A percentile compares a stretch with the other conserved stretches of the same genome.
These are phyloP conservation scores for Malania oleifera DNA, from an alignment of 164 flowering plant species.

Conservation along the genomic window DNA sequence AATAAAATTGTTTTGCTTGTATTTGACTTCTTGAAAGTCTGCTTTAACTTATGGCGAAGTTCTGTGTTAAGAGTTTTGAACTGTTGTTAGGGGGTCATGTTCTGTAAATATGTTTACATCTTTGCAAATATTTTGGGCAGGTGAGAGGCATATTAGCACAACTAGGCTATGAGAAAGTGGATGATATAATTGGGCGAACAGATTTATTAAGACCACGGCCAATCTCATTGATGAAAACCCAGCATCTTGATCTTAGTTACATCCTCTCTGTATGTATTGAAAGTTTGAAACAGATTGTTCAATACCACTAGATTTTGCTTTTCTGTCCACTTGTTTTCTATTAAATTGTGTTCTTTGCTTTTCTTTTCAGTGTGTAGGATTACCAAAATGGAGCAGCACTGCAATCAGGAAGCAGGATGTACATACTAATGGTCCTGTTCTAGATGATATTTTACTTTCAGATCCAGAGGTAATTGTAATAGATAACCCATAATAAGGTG, in stretches of 20 bases:
- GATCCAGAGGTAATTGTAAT: slow-evolving; percentile 71
- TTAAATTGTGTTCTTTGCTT: background rate
- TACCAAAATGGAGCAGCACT: slow-evolving; percentile 89
- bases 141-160: slow-evolving; percentile 93
- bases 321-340: background rate
- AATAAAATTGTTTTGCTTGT: background rate
- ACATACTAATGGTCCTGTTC: slow-evolving; percentile 86
- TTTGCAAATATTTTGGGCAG: slow-evolving; percentile 27
- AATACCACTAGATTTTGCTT: background rate
- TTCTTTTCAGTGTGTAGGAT: slow-evolving; percentile 63
- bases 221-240: slow-evolving; percentile 86
- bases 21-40: background rate
- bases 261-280: slow-evolving; percentile 68
- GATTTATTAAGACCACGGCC: slow-evolving; percentile 71
- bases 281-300: background rate
- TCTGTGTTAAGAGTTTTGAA: too few species aligned
- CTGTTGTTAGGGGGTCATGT: background rate
- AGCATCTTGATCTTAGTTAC: slow-evolving; percentile 86
- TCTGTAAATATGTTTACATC: background rate
- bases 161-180: slow-evolving; percentile 85
- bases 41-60: background rate
- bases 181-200: slow-evolving; percentile 85
- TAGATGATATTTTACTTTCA: slow-evolving; percentile 78
- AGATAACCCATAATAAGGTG: background rate
- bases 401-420: slow-evolving; percentile 82